Evolutionary conservation across 345 rosid genomes (phyloP).

Genomic region (Gossypium mustelinum): DNA sequence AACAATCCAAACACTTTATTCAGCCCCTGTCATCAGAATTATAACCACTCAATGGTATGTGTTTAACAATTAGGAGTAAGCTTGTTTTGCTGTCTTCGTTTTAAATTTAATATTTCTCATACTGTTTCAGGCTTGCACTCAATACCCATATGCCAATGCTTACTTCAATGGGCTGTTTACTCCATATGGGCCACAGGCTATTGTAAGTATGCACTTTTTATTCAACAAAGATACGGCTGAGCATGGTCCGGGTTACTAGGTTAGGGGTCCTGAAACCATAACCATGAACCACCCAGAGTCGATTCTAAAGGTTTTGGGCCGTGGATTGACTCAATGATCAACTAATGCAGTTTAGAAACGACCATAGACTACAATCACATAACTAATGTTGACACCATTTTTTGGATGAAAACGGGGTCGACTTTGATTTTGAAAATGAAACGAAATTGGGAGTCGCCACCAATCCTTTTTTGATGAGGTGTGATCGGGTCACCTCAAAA

Average conservation of each 20-base stretch:
- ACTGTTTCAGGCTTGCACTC: constrained; percentile 36
- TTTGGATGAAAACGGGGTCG: too few relatives aligned
- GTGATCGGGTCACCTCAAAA: too few relatives aligned
- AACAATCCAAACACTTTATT: constrained; percentile 39
- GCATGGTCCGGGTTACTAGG: background rate
- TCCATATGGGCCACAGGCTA: constrained; percentile 39
- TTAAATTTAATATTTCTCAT: background rate
- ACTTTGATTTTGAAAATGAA: too few relatives aligned
- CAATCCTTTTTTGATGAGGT: too few relatives aligned
- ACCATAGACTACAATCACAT: background rate
- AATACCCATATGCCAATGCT: constrained; percentile 48
- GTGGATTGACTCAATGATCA: background rate
- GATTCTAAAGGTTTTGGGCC: background rate
- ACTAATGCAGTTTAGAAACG: background rate
- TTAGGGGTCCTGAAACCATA: background rate
- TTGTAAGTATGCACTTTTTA: constrained; percentile 31
- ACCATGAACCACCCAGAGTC: background rate
- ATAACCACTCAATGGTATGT: constrained; percentile 34
- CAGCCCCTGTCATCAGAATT: constrained; percentile 42
- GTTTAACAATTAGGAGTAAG: background rate
- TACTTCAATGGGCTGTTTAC: constrained; percentile 32
- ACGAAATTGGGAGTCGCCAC: too few relatives aligned
- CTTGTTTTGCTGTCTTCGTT: constrained; percentile 5
- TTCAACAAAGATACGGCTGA: background rate
- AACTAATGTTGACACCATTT: too few relatives aligned